Conservation (phyloP, 129 eudicot species). For the Erigeron canadensis region DNA sequence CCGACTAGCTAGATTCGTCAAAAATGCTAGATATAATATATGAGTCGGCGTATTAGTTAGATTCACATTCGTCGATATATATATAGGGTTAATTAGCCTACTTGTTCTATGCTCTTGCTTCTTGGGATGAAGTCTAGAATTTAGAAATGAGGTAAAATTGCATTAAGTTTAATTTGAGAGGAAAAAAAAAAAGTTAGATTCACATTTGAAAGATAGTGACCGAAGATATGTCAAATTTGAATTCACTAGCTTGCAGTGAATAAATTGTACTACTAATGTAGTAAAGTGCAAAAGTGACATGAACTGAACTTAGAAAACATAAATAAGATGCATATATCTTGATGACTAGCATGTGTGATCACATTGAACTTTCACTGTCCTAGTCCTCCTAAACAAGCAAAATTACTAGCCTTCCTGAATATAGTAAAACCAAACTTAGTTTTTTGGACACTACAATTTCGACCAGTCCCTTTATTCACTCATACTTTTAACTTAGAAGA, state of each 20-base stretch:
- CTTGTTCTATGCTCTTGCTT: too few species aligned
- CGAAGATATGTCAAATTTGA: conserved; percentile 1
- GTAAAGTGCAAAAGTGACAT: conserved; percentile 25
- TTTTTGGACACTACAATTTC: conserved; percentile 2
- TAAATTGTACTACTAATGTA: conserved; percentile 12
- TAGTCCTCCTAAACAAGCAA: conserved; percentile 25
- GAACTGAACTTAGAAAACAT: conserved; percentile 26
- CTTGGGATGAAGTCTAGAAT: too few species aligned
- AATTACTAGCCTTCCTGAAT: conserved; percentile 21
- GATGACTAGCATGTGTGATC: conserved; percentile 38
- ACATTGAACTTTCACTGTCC: conserved; percentile 26
- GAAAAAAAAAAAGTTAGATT: background rate
- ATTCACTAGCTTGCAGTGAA: conserved; percentile 10
- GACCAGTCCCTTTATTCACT: background rate
- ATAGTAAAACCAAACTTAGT: conserved; percentile 9
- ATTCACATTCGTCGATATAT: background rate
- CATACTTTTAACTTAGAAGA: background rate
- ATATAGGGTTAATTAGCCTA: too few species aligned
- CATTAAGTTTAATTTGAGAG: too few species aligned
- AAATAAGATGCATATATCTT: conserved; percentile 19
- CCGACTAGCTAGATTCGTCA: conserved; percentile 3
- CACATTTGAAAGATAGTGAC: conserved; percentile 26
- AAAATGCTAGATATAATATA: conserved; percentile 11
- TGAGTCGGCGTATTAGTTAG: conserved; percentile 1
- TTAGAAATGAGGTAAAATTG: too few species aligned